These are phyloP conservation scores for Capronia americana DNA, from an alignment of 2,329 filamentous ascomycete genomes.

Conservation along the genomic window DNA sequence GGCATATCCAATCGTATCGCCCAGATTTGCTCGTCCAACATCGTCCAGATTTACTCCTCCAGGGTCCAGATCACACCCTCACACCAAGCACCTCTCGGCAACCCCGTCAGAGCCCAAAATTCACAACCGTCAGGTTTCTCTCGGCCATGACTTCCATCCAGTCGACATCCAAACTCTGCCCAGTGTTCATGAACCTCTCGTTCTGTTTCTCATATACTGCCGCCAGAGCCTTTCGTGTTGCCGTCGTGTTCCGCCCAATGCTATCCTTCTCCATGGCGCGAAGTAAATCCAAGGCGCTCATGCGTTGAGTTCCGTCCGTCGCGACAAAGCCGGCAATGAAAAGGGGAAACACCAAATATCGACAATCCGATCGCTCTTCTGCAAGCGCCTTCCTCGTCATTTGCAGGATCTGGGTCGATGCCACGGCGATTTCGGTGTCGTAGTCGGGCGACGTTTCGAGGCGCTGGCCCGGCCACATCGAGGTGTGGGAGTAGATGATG, in stretches of 20 bases:
- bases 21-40: too few species aligned
- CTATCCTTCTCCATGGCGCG: constrained; percentile 55
- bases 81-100: background rate
- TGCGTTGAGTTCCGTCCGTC: constrained; percentile 51
- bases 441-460: constrained; percentile 48
- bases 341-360: constrained; percentile 59
- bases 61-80: background rate
- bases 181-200: constrained; percentile 48
- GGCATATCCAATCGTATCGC: background rate
- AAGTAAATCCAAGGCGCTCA: constrained; percentile 57
- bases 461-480: constrained; percentile 59
- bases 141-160: constrained; percentile 58
- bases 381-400: constrained; percentile 51
- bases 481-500: constrained; percentile 61
- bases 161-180: constrained; percentile 54
- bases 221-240: constrained; percentile 54
- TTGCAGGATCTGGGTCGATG: constrained; percentile 54
- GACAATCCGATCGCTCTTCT: constrained; percentile 49
- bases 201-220: constrained; percentile 58
- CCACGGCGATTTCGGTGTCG: constrained; percentile 53
- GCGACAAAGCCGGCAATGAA: constrained; percentile 61
- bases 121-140: constrained; percentile 56
- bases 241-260: constrained; percentile 56
- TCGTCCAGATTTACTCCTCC: background rate
- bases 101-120: constrained; percentile 57